These are phyloP conservation scores for Trichosporon coremiiforme DNA, from an alignment of 1,284 basidiomycete species.

Conservation along the genomic window DNA sequence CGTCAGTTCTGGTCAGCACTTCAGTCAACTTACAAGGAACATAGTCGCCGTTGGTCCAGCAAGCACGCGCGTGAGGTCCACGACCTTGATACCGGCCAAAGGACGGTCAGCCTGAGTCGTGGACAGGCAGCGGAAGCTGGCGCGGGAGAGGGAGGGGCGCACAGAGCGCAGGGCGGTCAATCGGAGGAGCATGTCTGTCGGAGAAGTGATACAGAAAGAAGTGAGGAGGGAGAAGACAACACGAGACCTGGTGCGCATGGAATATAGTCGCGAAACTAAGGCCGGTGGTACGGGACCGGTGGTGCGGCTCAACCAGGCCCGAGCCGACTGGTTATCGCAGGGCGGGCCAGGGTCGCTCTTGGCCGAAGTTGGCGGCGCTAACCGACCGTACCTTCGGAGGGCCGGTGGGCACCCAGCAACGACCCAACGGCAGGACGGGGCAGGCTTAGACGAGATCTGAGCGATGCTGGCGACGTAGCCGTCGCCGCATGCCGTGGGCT, in stretches of 20 bases:
- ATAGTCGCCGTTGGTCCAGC: constrained; percentile 89
- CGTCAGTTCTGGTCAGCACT: constrained; percentile 22
- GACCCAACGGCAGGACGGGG: no score
- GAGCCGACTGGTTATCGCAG: neutral
- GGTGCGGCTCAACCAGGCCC: neutral
- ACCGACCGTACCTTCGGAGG: neutral
- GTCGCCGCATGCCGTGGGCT: neutral
- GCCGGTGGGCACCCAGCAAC: constrained; percentile 5
- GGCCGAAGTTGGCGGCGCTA: constrained; percentile 14
- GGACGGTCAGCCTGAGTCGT: constrained; percentile 61
- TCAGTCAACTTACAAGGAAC: constrained; percentile 71
- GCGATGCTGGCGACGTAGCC: neutral
- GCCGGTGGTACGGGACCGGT: no score
- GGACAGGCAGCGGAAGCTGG: constrained; percentile 59
- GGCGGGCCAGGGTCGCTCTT: neutral
- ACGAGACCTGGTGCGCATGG: no score
- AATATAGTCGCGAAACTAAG: neutral
- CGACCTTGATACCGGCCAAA: constrained; percentile 72
- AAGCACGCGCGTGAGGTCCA: constrained; percentile 84
- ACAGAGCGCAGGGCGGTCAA: constrained; percentile 2
- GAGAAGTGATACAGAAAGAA: no score
- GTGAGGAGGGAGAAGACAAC: neutral
- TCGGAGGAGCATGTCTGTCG: constrained; percentile 1
- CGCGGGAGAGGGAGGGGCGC: neutral
- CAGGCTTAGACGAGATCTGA: neutral